These are phyloP conservation scores for Solanum medicagineum DNA, from an alignment of 257 asterid genomes.

Conservation along the genomic window DNA sequence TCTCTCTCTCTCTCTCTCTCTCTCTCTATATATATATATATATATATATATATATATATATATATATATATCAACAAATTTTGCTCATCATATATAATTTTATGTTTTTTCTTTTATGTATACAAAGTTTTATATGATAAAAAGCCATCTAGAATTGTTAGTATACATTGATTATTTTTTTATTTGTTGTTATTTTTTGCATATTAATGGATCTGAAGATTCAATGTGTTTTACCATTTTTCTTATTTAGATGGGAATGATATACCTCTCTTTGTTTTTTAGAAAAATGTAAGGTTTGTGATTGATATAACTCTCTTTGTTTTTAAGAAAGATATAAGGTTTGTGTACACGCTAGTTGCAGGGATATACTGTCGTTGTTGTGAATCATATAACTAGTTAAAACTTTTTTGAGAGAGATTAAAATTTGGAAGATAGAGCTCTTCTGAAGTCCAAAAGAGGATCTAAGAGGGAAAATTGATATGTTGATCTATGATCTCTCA, in stretches of 20 bases:
- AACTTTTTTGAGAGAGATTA: not conserved
- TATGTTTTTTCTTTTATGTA: not conserved
- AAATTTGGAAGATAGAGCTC: constrained; percentile 60
- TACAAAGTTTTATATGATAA: not conserved
- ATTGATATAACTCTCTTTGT: not conserved
- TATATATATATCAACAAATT: not conserved
- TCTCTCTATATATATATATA: no score
- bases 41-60: not conserved
- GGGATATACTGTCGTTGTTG: no score
- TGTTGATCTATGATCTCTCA: constrained; percentile 71
- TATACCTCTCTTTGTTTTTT: no score
- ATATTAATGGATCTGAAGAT: not conserved
- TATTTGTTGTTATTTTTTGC: not conserved
- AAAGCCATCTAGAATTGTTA: not conserved
- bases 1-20: no score
- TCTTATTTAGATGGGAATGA: not conserved
- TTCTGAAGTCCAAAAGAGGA: constrained; percentile 79
- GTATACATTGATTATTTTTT: no score
- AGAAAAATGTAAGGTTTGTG: no score
- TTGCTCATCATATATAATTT: not conserved
- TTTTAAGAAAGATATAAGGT: no score
- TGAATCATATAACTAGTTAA: no score
- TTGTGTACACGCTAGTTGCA: no score
- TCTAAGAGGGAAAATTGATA: constrained; percentile 46
- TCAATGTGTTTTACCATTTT: not conserved